Base-by-base conservation (phyloP, 2,329 filamentous ascomycete genomes). In the Pleomassaria siparia region DNA sequence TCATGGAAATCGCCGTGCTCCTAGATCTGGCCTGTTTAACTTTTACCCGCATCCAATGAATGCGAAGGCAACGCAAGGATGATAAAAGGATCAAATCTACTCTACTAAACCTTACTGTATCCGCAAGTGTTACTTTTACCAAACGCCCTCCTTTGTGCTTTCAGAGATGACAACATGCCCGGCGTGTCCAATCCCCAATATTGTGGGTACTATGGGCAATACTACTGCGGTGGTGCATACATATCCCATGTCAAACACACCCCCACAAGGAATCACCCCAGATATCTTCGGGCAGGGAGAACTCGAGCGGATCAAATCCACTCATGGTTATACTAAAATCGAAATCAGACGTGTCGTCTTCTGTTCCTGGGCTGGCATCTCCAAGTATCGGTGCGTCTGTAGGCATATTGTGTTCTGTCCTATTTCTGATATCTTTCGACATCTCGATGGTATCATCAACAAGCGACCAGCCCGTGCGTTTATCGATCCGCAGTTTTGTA, bases 231-330 rank as follows among this genome's bases (percentile, higher is more conserved):
- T 28, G 22, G 40, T 7, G 25, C 35, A 20, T 9, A 10, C 5
- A 15, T n/a, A 6, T 16, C 42, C 42, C 12, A 49, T 47, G 41
- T 53, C 52, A 36, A 59, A 62, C 53, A 57, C 58, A n/a, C 48
- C 52, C n/a, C 58, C 56, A 62, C 4, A 62, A 43, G 3, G 55
- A 54, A 28, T 59, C 55, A 4, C 56, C 56, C 58, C 56, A 62
- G 4, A 62, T 41, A 39, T 62, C 58, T 18, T 56, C 50, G 8
- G 56, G 58, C 6, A 58, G 44, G 11, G 51, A 44, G 33, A 62
- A 59, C 15, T 62, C 53, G 18, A 59, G 28, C 16, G 51, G 47
- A 5, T 40, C 48, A 18, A 51, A 52, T 15, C n/a, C 44, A 18
- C 48, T 41, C 39, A 54, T n/a, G n/a, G n/a, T 40, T 16, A 45